These are phyloP conservation scores for Didymella pomorum DNA, from an alignment of 2,329 filamentous ascomycete species.

Conservation along the genomic window DNA sequence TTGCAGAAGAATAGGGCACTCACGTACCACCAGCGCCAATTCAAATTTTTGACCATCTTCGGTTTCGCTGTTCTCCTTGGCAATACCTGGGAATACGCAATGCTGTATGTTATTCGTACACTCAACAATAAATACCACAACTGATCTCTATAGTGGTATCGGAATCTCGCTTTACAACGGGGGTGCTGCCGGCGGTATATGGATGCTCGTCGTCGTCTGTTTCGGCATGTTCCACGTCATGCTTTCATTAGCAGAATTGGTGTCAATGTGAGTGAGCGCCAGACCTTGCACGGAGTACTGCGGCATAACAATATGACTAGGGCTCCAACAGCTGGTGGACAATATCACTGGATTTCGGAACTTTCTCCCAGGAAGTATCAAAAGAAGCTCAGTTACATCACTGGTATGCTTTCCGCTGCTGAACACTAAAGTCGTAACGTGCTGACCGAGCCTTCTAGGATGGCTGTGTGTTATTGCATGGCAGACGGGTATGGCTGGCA, in stretches of 20 bases:
- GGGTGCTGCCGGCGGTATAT: neutral
- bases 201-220: neutral
- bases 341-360: neutral
- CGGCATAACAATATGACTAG: neutral
- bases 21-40: neutral
- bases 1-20: neutral
- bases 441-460: neutral
- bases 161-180: neutral
- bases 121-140: neutral
- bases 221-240: neutral
- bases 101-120: neutral
- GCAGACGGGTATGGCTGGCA: neutral
- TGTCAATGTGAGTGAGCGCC: neutral
- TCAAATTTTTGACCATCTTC: neutral
- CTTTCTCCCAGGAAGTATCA: neutral
- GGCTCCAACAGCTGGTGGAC: neutral
- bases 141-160: neutral
- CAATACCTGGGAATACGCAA: neutral
- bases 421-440: neutral
- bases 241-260: neutral
- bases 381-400: neutral
- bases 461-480: neutral
- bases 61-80: neutral
- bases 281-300: neutral
- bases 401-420: neutral